Evolutionary conservation across 257 asterid species (phyloP).

Genomic region (Gentiana dahurica): DNA sequence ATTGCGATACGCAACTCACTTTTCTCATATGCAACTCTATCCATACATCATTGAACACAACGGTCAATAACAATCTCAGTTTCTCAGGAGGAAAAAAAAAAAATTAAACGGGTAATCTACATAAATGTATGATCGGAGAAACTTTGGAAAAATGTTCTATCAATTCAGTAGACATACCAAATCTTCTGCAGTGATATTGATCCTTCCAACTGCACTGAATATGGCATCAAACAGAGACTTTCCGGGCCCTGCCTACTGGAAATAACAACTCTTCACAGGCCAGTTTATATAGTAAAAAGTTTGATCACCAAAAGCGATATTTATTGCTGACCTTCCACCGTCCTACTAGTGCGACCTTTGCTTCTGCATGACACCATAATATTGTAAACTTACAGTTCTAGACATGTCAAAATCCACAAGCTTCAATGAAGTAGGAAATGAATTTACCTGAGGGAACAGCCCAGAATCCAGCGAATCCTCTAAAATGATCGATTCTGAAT

Average conservation of each 20-base stretch:
- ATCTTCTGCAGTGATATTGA: constrained; percentile 92
- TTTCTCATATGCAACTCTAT: too few relatives aligned
- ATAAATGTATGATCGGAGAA: background rate
- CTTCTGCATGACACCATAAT: constrained; percentile 46
- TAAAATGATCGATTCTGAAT: constrained; percentile 90
- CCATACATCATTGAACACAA: too few relatives aligned
- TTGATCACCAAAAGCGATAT: constrained; percentile 13
- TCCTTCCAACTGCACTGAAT: constrained; percentile 61
- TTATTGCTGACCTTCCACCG: constrained; percentile 74
- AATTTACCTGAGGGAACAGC: constrained; percentile 94
- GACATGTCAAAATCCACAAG: constrained; percentile 9
- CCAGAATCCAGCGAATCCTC: constrained; percentile 99
- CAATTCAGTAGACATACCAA: constrained; percentile 46
- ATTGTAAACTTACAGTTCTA: constrained; percentile 7
- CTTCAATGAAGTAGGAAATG: constrained; percentile 7
- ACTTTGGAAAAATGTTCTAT: background rate
- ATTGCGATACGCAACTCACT: too few relatives aligned
- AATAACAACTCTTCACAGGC: constrained; percentile 22
- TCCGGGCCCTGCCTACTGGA: constrained; percentile 93
- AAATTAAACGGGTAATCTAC: too few relatives aligned
- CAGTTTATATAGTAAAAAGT: constrained; percentile 1
- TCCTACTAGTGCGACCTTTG: constrained; percentile 73
- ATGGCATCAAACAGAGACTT: constrained; percentile 76
- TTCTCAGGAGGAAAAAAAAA: too few relatives aligned
- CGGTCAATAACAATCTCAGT: too few relatives aligned